Conservation (phyloP, 139 green algal genomes). For the Gonium pectorale region DNA sequence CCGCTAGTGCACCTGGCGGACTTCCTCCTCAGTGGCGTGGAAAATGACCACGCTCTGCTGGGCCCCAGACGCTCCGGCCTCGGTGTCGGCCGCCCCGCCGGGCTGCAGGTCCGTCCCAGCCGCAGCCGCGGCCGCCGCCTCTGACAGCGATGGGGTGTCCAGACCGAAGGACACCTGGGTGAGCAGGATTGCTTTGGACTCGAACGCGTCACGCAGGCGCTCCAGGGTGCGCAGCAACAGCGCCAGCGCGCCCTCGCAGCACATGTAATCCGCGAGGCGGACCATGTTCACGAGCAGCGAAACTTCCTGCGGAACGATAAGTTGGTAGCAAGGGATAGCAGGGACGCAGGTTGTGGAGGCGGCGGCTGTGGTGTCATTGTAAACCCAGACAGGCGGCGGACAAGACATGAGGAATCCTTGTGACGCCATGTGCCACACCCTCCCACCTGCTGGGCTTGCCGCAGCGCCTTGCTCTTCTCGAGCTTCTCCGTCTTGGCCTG, state of each 20-base stretch:
- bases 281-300: conserved; percentile 75
- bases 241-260: conserved; percentile 58
- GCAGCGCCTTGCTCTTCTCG: conserved; percentile 56
- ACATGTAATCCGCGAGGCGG: conserved; percentile 81
- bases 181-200: conserved; percentile 23
- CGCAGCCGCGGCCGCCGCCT: conserved; percentile 3
- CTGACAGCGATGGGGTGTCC: conserved; percentile 11
- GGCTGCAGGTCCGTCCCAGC: not conserved
- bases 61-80: not conserved
- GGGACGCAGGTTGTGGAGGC: too few relatives aligned
- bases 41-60: conserved; percentile 18
- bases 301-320: conserved; percentile 64
- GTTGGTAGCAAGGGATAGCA: too few relatives aligned
- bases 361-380: too few relatives aligned
- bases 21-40: conserved; percentile 42
- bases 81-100: not conserved
- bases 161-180: conserved; percentile 38
- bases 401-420: too few relatives aligned
- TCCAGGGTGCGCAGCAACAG: conserved; percentile 44
- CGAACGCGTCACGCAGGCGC: conserved; percentile 29
- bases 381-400: too few relatives aligned
- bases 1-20: conserved; percentile 8
- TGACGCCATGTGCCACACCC: not conserved
- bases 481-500: conserved; percentile 55
- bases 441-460: conserved; percentile 54